Evolutionary conservation across 805 yeast species (phyloP).

Genomic region (Candida endomychidarum): DNA sequence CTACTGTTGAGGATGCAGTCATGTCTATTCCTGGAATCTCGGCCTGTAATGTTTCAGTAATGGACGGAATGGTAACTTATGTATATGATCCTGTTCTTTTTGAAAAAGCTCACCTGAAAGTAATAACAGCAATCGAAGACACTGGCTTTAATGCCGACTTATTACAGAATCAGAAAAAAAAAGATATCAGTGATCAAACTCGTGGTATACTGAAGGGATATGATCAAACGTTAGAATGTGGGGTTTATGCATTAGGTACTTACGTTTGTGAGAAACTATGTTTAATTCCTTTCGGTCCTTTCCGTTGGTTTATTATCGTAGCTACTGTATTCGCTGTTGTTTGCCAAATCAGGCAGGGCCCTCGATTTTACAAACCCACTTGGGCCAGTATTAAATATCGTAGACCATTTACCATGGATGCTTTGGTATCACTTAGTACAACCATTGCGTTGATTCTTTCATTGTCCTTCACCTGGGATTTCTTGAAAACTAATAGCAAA

Average conservation of each 20-base stretch:
- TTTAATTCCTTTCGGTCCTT: constrained; percentile 1
- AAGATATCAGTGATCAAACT: neutral
- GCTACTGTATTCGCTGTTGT: constrained; percentile 5
- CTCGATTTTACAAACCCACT: constrained; percentile 8
- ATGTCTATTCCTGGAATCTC: constrained; percentile 7
- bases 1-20: constrained; percentile 7
- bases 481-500: neutral
- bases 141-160: constrained; percentile 7
- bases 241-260: constrained; percentile 6
- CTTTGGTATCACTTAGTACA: constrained; percentile 11
- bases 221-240: constrained; percentile 4
- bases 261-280: constrained; percentile 5
- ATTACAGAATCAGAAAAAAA: neutral
- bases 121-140: constrained; percentile 7
- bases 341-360: constrained; percentile 5
- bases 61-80: constrained; percentile 3
- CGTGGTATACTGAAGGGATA: neutral
- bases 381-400: constrained; percentile 11
- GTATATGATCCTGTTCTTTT: constrained; percentile 11
- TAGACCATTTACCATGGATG: constrained; percentile 10
- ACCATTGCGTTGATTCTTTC: constrained; percentile 10
- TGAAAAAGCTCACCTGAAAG: neutral
- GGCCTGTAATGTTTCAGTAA: constrained; percentile 10
- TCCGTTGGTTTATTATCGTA: constrained; percentile 4
- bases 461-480: constrained; percentile 5